These are phyloP conservation scores for Leishmania major DNA, from an alignment of 208 protist species.

Conservation along the genomic window DNA sequence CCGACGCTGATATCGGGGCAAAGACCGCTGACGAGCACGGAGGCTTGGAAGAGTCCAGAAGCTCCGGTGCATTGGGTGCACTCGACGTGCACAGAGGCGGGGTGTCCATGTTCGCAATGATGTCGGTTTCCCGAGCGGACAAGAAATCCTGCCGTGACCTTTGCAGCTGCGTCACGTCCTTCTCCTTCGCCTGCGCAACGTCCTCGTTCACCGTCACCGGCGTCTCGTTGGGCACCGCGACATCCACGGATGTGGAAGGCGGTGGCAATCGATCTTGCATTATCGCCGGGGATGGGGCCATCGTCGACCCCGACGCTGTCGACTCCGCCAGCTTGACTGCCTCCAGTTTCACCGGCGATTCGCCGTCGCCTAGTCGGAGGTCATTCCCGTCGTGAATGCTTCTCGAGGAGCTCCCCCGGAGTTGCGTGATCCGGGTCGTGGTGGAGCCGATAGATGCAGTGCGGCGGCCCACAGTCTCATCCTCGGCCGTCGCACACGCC, in stretches of 20 bases:
- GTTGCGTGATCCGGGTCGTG: constrained; percentile 21
- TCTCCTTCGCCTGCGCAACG: neutral
- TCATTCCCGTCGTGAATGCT: constrained; percentile 21
- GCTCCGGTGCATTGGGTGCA: neutral
- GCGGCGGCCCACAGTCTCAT: constrained; percentile 13
- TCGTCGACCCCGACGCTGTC: neutral
- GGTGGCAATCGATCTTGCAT: neutral
- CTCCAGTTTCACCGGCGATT: neutral
- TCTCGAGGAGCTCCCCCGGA: constrained; percentile 25
- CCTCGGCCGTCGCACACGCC: constrained; percentile 4
- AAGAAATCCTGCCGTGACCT: constrained; percentile 12
- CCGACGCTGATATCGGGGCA: neutral
- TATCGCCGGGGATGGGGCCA: neutral
- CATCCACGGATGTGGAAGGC: neutral
- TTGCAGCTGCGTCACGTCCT: neutral
- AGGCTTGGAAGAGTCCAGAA: neutral
- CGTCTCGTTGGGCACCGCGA: neutral
- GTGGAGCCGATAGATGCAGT: constrained; percentile 22
- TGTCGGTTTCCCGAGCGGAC: neutral
- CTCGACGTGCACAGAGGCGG: constrained; percentile 1
- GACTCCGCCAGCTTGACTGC: neutral
- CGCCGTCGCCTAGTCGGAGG: neutral
- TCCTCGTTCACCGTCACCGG: neutral
- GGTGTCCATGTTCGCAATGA: constrained; percentile 8
- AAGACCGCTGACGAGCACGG: neutral